These are phyloP conservation scores for Cadophora gregata DNA, from an alignment of 2,329 filamentous ascomycete species.

Conservation along the genomic window DNA sequence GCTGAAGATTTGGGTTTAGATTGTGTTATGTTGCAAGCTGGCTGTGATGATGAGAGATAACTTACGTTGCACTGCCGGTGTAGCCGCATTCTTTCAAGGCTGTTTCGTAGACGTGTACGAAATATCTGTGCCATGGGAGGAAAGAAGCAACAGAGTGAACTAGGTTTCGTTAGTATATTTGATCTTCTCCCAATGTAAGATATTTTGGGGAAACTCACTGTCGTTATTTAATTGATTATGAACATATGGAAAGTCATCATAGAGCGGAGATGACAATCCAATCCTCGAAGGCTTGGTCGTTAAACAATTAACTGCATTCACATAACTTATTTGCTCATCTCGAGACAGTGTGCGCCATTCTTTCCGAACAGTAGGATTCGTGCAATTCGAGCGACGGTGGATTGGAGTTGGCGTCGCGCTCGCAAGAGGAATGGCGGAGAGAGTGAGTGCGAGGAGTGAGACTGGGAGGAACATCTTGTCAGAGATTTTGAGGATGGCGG, in stretches of 20 bases:
- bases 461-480: not conserved
- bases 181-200: not conserved
- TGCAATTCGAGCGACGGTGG: not conserved
- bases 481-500: not conserved
- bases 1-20: not conserved
- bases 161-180: conserved; percentile 18
- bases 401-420: not conserved
- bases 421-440: not conserved
- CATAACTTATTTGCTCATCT: not conserved
- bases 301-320: conserved; percentile 1
- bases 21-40: not conserved
- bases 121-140: conserved; percentile 52
- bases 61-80: conserved; percentile 3
- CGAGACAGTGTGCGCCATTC: not conserved
- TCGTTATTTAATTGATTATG: not conserved
- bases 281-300: not conserved
- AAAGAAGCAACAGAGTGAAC: conserved; percentile 40
- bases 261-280: not conserved
- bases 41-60: not conserved
- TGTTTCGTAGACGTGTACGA: conserved; percentile 48
- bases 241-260: conserved; percentile 14
- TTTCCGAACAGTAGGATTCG: not conserved
- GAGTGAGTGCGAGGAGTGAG: not conserved
- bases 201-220: not conserved
- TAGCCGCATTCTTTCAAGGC: conserved; percentile 40